Evolutionary conservation across 495 filamentous ascomycete genomes (phyloP).

Genomic region (Glonium stellatum): DNA sequence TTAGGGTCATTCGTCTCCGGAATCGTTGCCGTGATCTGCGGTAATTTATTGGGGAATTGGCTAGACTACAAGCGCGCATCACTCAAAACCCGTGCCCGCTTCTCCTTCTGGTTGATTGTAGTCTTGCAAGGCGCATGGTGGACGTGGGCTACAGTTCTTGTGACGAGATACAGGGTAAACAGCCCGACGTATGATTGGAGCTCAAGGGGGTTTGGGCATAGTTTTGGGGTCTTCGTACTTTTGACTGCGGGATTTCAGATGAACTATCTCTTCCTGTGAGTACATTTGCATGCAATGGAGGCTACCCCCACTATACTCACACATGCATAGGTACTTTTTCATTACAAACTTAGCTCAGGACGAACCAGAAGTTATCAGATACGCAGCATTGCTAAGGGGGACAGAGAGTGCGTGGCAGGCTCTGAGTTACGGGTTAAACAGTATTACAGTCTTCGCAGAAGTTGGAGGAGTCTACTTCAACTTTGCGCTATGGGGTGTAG

Average conservation of each 20-base stretch:
- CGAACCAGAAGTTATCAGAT: constrained; percentile 53
- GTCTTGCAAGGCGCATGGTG: constrained; percentile 53
- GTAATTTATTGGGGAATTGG: constrained; percentile 50
- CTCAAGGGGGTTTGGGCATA: constrained; percentile 48
- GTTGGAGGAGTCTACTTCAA: constrained; percentile 57
- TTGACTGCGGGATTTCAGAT: constrained; percentile 54
- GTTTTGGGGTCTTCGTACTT: constrained; percentile 53
- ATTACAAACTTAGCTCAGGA: constrained; percentile 51
- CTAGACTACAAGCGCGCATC: constrained; percentile 46
- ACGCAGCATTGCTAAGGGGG: constrained; percentile 52
- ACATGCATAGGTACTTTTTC: constrained; percentile 61
- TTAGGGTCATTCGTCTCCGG: constrained; percentile 57
- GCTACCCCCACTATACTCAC: no score
- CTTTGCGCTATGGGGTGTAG: constrained; percentile 53
- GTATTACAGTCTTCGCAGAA: constrained; percentile 50
- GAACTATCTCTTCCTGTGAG: constrained; percentile 59
- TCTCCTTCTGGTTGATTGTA: constrained; percentile 42
- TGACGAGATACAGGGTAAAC: constrained; percentile 46
- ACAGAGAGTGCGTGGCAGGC: constrained; percentile 59
- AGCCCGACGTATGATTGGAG: constrained; percentile 53
- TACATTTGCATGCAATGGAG: no score
- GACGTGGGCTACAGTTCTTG: constrained; percentile 53
- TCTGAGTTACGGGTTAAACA: constrained; percentile 54
- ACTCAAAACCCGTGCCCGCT: constrained; percentile 41
- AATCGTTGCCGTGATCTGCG: constrained; percentile 50